Conservation (phyloP, 2,329 filamentous ascomycete species). For the Penicillium janthinellum region DNA sequence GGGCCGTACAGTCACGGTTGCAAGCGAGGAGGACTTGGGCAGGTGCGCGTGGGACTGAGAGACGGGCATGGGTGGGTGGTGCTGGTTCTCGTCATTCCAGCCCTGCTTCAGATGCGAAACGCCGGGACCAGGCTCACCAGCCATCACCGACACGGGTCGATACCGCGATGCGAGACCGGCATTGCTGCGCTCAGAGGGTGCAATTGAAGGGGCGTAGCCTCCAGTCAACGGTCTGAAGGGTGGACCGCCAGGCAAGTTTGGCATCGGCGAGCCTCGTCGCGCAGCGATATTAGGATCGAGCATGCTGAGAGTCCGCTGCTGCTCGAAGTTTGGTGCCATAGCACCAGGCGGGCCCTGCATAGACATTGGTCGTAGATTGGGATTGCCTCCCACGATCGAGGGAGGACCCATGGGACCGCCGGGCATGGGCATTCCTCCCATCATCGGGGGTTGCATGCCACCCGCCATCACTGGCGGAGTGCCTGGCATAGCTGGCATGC, state of each 20-base stretch:
- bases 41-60: slow-evolving; percentile 28
- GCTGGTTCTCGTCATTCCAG: slow-evolving; percentile 42
- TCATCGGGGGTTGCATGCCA: slow-evolving; percentile 25
- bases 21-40: slow-evolving; percentile 31
- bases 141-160: slow-evolving; percentile 76
- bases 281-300: slow-evolving; percentile 63
- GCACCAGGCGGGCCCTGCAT: slow-evolving; percentile 41
- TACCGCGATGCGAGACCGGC: slow-evolving; percentile 88
- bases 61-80: slow-evolving; percentile 21
- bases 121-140: slow-evolving; percentile 38
- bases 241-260: slow-evolving; percentile 32
- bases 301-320: slow-evolving; percentile 80
- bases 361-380: slow-evolving; percentile 51
- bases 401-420: slow-evolving; percentile 23
- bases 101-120: slow-evolving; percentile 37
- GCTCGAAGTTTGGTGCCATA: slow-evolving; percentile 39
- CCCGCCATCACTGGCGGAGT: slow-evolving; percentile 35
- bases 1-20: slow-evolving; percentile 34
- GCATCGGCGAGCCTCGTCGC: slow-evolving; percentile 40
- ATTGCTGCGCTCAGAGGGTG: slow-evolving; percentile 93
- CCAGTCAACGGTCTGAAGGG: slow-evolving; percentile 29
- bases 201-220: slow-evolving; percentile 84
- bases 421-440: slow-evolving; percentile 18
- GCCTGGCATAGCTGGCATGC: slow-evolving; percentile 28
- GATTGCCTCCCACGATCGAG: slow-evolving; percentile 24